Conservation (phyloP, 768 basidiomycete genomes). For the Boletus barrowsii region DNA sequence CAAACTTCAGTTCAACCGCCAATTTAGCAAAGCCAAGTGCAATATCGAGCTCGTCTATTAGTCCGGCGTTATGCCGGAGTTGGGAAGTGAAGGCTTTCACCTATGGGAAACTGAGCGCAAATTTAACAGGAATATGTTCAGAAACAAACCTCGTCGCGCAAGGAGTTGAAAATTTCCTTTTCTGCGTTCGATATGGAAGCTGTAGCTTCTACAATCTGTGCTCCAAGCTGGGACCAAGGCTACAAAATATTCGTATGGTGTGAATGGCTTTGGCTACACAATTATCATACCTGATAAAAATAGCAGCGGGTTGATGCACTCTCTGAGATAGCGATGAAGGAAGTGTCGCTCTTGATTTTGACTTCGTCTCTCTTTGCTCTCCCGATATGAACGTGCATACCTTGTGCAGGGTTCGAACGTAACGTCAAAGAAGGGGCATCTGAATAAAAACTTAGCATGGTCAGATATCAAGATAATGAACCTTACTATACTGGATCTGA, state of each 20-base stretch:
- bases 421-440: conserved; percentile 73
- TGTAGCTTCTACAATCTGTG: conserved; percentile 57
- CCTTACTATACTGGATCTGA: conserved; percentile 52
- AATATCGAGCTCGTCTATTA: conserved; percentile 88
- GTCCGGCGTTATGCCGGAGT: conserved; percentile 70
- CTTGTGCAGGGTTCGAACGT: conserved; percentile 62
- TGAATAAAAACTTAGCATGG: conserved; percentile 29
- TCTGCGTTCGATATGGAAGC: conserved; percentile 55
- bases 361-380: conserved; percentile 60
- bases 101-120: conserved; percentile 37
- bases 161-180: conserved; percentile 65
- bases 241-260: conserved; percentile 26
- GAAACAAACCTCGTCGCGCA: conserved; percentile 60
- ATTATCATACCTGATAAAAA: conserved; percentile 53
- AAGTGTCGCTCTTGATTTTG: conserved; percentile 43
- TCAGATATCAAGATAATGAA: background rate
- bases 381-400: conserved; percentile 72
- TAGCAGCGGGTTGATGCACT: conserved; percentile 65
- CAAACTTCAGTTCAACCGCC: conserved; percentile 74
- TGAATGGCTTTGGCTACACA: background rate
- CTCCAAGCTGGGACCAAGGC: conserved; percentile 78
- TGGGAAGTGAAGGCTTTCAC: conserved; percentile 54
- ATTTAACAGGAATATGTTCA: background rate
- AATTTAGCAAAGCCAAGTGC: conserved; percentile 76
- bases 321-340: conserved; percentile 60